A percentile compares a stretch with the other conserved stretches of the same genome.
These are phyloP conservation scores for Pseudoneurospora amorphoporcata DNA, from an alignment of 495 filamentous ascomycete species.

Conservation along the genomic window DNA sequence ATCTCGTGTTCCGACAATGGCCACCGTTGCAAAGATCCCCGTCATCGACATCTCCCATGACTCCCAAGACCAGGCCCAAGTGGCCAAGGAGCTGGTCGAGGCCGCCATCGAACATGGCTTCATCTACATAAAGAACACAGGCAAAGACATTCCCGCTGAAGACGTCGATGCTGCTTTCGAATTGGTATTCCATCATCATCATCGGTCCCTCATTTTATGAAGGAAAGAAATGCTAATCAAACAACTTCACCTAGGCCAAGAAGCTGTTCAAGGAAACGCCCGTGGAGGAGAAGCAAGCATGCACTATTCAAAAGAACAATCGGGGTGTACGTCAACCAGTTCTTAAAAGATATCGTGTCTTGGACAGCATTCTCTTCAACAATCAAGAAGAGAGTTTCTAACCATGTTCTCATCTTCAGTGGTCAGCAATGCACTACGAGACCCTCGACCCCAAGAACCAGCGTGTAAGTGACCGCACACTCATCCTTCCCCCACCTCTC, in stretches of 20 bases:
- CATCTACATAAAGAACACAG: slow-evolving; percentile 67
- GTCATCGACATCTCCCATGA: slow-evolving; percentile 65
- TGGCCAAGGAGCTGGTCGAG: slow-evolving; percentile 63
- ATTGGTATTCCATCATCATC: slow-evolving; percentile 40
- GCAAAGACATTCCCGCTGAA: slow-evolving; percentile 51
- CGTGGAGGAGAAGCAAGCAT: slow-evolving; percentile 58
- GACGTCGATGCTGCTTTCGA: slow-evolving; percentile 67
- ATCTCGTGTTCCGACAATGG: slow-evolving; percentile 16
- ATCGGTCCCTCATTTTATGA: not conserved
- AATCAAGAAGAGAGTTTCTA: not conserved
- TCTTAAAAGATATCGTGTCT: not conserved
- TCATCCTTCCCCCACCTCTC: not conserved
- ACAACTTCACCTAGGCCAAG: slow-evolving; percentile 46
- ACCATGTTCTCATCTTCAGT: slow-evolving; percentile 23
- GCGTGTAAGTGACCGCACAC: slow-evolving; percentile 40
- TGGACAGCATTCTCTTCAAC: no score
- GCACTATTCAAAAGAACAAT: slow-evolving; percentile 67
- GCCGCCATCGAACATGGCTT: slow-evolving; percentile 79
- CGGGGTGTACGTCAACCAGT: slow-evolving; percentile 39
- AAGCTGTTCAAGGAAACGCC: slow-evolving; percentile 63
- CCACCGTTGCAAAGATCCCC: slow-evolving; percentile 51
- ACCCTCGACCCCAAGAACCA: slow-evolving; percentile 78
- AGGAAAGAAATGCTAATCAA: not conserved
- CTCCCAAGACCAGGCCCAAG: slow-evolving; percentile 32
- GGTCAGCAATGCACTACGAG: slow-evolving; percentile 82